Percentiles rank a stretch among this genome's conserved stretches.
Conservation (phyloP, 1,284 basidiomycete genomes). For the Puccinia brachypodii region DNA sequence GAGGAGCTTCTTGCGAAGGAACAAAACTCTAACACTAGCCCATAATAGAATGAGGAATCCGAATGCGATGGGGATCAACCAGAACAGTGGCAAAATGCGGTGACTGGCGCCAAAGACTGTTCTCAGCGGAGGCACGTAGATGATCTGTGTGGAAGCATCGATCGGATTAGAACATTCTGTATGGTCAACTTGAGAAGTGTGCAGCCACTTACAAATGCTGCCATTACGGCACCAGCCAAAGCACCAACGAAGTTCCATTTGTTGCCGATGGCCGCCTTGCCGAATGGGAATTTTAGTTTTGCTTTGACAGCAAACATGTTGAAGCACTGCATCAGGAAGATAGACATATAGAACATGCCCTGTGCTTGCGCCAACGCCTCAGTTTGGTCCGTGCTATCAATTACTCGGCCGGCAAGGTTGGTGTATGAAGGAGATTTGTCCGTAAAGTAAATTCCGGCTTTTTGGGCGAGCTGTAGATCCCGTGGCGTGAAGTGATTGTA, state of each 20-base stretch:
- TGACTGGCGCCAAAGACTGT: slow-evolving; percentile 67
- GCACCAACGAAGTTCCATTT: slow-evolving; percentile 69
- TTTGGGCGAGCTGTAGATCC: slow-evolving; percentile 64
- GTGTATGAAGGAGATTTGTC: slow-evolving; percentile 64
- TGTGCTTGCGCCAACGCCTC: slow-evolving; percentile 66
- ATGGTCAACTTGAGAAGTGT: background rate
- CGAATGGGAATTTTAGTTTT: slow-evolving; percentile 66
- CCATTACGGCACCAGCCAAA: slow-evolving; percentile 65
- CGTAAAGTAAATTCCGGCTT: slow-evolving; percentile 61
- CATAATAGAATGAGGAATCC: slow-evolving; percentile 66
- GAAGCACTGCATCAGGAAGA: slow-evolving; percentile 70
- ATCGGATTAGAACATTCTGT: background rate
- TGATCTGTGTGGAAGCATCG: slow-evolving; percentile 9
- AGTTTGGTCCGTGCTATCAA: slow-evolving; percentile 63
- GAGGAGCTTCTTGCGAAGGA: slow-evolving; percentile 64
- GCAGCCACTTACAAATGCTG: slow-evolving; percentile 64
- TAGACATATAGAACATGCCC: slow-evolving; percentile 67
- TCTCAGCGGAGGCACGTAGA: slow-evolving; percentile 67
- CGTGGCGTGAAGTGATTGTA: slow-evolving; percentile 66
- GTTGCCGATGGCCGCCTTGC: slow-evolving; percentile 64
- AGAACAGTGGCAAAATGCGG: slow-evolving; percentile 66
- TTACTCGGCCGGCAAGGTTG: slow-evolving; percentile 62
- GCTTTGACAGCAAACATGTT: slow-evolving; percentile 72
- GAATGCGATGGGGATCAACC: slow-evolving; percentile 68
- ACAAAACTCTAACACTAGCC: slow-evolving; percentile 65